phyloP scores from a whole-genome alignment of 1,284 basidiomycete genomes.

The Melampsora occidentalis region DNA sequence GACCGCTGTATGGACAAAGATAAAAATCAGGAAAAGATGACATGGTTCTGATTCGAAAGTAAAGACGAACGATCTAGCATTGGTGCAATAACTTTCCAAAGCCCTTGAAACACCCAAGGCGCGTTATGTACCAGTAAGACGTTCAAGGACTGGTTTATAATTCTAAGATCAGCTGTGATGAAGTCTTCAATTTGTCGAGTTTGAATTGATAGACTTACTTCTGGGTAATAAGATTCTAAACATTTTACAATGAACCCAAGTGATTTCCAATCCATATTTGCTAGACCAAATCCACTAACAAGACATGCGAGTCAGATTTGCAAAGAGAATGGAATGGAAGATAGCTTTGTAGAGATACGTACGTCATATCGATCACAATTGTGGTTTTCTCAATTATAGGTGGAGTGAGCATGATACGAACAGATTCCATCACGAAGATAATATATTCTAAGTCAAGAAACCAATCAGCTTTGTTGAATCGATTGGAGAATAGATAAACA shows the following conservation, averaged over 20 bases:
- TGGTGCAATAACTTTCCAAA: slow-evolving; percentile 40
- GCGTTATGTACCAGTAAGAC: slow-evolving; percentile 40
- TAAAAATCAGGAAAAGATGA: not conserved
- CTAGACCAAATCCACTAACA: slow-evolving; percentile 30
- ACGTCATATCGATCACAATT: slow-evolving; percentile 43
- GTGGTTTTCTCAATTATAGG: slow-evolving; percentile 34
- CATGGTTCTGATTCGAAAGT: not conserved
- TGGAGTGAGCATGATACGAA: slow-evolving; percentile 39
- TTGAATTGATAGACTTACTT: slow-evolving; percentile 7
- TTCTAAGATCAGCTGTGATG: not conserved
- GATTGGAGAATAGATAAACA: not conserved
- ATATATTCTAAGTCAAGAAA: slow-evolving; percentile 30
- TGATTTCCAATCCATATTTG: slow-evolving; percentile 44
- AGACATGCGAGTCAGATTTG: not conserved
- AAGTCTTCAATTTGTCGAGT: not conserved
- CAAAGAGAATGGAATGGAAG: not conserved
- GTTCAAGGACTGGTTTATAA: slow-evolving; percentile 25
- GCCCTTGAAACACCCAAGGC: slow-evolving; percentile 41
- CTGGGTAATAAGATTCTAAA: slow-evolving; percentile 42
- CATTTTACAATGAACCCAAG: slow-evolving; percentile 41
- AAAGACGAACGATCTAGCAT: slow-evolving; percentile 39
- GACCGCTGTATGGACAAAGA: slow-evolving; percentile 2
- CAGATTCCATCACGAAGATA: slow-evolving; percentile 37
- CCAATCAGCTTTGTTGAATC: too few species aligned
- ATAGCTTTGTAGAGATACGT: not conserved